Evolutionary conservation across 2,329 filamentous ascomycete genomes (phyloP), one percentile per base, ranked within the genome.

Genomic region (Aschersonia sp.): DNA sequence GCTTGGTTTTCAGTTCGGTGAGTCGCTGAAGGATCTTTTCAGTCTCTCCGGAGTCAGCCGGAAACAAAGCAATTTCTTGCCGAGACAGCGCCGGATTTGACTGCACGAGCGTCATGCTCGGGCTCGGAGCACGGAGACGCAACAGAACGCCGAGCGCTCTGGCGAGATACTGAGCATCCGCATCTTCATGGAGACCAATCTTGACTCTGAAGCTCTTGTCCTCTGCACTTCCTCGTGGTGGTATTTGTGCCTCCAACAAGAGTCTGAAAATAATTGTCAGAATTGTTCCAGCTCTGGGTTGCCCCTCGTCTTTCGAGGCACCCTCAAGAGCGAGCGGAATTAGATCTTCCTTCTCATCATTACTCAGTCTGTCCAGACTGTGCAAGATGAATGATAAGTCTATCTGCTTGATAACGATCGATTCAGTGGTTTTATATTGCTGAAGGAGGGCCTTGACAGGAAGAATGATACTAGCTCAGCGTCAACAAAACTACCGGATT

Each of bases 321-420:
- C 61, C 63, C 5, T 52, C 51, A 1, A 67, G 49, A 5, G 63
- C 63, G 35, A 61, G 72, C 2, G 87, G 81, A n/a, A 95, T 64
- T 5, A 95, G 68, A 9, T 81, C 77, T 37, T 83, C 74, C 54
- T 87, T 77, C 41, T 90, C 83, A 47, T 72, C 58, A 10, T 68
- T 62, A 32, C 69, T 62, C 29, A 76, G 60, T 4, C 74, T 69
- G 41, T 68, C 62, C 31, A 78, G 58, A 41, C 90, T 92, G 59
- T 94, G 87, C 58, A 94, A 86, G 39, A 95, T 84, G 60, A 94
- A 95, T 14, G 84, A 73, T 41, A 97, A 69, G 64, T 97, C 89
- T 55, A 95, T 84, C 60, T 94, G 86, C 52, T 87, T 83, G 53
- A 98, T 79, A 39, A 95, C 72, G 1, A 81, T 70, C 10, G 81